Conservation (phyloP, 2,329 filamentous ascomycete genomes). For the Hypomyces rosellus region DNA sequence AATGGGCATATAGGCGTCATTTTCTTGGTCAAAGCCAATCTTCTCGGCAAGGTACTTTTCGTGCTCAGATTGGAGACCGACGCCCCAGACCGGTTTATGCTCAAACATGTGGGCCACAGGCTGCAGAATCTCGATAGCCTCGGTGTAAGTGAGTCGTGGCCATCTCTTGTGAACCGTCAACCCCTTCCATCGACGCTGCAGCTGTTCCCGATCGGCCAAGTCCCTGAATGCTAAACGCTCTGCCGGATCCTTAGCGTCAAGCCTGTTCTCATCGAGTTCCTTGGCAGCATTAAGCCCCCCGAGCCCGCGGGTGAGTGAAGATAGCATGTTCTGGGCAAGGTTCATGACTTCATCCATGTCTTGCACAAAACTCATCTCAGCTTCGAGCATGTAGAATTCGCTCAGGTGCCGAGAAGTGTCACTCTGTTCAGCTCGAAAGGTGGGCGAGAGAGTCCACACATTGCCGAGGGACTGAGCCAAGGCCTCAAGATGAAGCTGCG, state of each 20-base stretch:
- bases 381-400: constrained; percentile 99
- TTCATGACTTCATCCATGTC: constrained; percentile 67
- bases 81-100: constrained; percentile 62
- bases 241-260: constrained; percentile 32
- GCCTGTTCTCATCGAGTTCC: constrained; percentile 36
- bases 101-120: constrained; percentile 57
- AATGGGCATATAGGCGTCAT: constrained; percentile 55
- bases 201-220: constrained; percentile 35
- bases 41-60: constrained; percentile 76
- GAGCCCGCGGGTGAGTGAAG: constrained; percentile 39
- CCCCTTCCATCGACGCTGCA: constrained; percentile 67
- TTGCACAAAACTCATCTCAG: constrained; percentile 74
- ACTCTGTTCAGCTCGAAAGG: constrained; percentile 87
- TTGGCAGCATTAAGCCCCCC: constrained; percentile 34
- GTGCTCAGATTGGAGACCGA: constrained; percentile 81
- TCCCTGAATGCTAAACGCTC: constrained; percentile 38
- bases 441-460: constrained; percentile 91
- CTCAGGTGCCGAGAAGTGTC: constrained; percentile 90
- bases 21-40: constrained; percentile 46
- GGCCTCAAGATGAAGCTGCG: constrained; percentile 90
- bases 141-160: constrained; percentile 76
- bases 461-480: constrained; percentile 80
- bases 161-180: constrained; percentile 52
- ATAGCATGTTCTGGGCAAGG: constrained; percentile 73
- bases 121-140: constrained; percentile 66